A percentile compares a stretch with the other conserved stretches of the same genome.
Evolutionary conservation across 331 rosid genomes (phyloP).

Genomic region (Malus hybrid): DNA sequence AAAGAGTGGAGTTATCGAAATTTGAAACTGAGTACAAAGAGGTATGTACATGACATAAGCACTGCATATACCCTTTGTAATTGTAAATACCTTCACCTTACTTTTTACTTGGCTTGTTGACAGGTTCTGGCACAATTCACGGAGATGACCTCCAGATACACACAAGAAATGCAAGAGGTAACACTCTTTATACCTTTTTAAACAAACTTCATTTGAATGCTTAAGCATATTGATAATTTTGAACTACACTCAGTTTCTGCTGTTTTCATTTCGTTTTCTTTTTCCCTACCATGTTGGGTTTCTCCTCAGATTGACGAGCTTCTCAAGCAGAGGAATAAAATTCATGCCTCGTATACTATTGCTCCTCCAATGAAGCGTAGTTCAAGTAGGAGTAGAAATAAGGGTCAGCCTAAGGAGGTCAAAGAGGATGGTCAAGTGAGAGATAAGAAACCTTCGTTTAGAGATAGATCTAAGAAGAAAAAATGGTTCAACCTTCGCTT

Average conservation of each 20-base stretch:
- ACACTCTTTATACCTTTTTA: neutral
- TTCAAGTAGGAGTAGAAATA: constrained; percentile 59
- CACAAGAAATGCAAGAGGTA: constrained; percentile 91
- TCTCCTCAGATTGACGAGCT: constrained; percentile 80
- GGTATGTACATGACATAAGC: constrained; percentile 35
- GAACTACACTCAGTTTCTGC: neutral
- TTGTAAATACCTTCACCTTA: neutral
- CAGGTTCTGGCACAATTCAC: constrained; percentile 93
- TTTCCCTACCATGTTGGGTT: neutral
- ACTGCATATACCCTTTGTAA: constrained; percentile 3
- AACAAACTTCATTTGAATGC: neutral
- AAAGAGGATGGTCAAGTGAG: constrained; percentile 65
- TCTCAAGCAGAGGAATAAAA: constrained; percentile 82
- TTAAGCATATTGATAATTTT: neutral
- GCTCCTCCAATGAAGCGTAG: constrained; percentile 69
- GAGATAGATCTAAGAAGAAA: constrained; percentile 83
- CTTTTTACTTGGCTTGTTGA: constrained; percentile 18
- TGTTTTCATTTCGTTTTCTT: neutral
- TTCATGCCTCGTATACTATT: constrained; percentile 71
- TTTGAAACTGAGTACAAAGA: constrained; percentile 97
- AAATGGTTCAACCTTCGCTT: constrained; percentile 86
- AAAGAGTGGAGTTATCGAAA: constrained; percentile 85
- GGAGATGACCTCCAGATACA: constrained; percentile 85
- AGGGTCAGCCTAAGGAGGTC: constrained; percentile 53
- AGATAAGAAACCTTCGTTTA: constrained; percentile 46